Percentiles rank a stretch among this genome's conserved stretches.
Evolutionary conservation across 2,329 filamentous ascomycete genomes (phyloP).

Genomic region (Claviceps humidiphila): DNA sequence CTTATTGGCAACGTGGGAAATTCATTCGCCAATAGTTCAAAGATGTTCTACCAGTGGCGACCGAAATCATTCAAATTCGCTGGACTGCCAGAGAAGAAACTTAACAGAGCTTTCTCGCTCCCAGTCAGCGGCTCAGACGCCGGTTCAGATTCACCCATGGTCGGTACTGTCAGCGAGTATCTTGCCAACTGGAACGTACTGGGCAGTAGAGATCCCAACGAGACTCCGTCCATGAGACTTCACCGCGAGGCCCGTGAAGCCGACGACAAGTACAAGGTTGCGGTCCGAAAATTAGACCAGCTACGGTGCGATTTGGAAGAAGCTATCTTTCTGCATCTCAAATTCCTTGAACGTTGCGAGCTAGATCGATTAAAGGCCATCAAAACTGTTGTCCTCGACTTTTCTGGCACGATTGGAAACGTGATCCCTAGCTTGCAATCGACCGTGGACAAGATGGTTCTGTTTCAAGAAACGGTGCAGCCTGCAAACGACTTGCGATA

Average conservation of each 20-base stretch:
- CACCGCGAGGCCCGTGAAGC: conserved; percentile 80
- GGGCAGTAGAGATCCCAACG: conserved; percentile 72
- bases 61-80: conserved; percentile 80
- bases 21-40: conserved; percentile 93
- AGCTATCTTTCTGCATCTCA: conserved; percentile 80
- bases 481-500: conserved; percentile 82
- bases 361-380: conserved; percentile 92
- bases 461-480: conserved; percentile 98
- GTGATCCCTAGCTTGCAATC: conserved; percentile 94
- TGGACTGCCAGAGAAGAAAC: conserved; percentile 80
- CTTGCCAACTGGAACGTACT: conserved; percentile 86
- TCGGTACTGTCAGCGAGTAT: conserved; percentile 77
- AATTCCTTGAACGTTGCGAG: conserved; percentile 95
- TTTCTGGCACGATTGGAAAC: conserved; percentile 93
- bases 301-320: conserved; percentile 92
- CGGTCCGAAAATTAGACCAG: conserved; percentile 74
- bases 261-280: conserved; percentile 85
- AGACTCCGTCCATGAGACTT: conserved; percentile 76
- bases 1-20: conserved; percentile 89
- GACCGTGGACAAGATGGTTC: conserved; percentile 95
- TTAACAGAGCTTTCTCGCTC: conserved; percentile 63
- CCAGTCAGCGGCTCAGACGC: conserved; percentile 43
- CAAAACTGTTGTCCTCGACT: conserved; percentile 95
- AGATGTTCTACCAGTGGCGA: conserved; percentile 95
- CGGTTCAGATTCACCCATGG: conserved; percentile 57